Evolutionary conservation across 2,329 filamentous ascomycete species (phyloP).

Genomic region (Alternaria hordeiaustralica): DNA sequence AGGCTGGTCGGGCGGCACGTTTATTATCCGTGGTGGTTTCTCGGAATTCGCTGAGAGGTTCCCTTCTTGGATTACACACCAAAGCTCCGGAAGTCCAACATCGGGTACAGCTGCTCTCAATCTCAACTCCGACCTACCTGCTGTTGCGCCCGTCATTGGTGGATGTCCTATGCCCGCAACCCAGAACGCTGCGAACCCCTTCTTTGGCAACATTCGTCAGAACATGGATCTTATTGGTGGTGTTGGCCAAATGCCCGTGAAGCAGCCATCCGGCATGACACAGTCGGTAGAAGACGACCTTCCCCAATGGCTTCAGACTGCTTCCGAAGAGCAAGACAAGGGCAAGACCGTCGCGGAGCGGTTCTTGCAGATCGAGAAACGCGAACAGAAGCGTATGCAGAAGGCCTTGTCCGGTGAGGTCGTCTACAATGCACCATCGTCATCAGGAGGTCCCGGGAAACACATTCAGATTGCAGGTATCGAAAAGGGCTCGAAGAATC

Average conservation of each 20-base stretch:
- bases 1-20: slow-evolving; percentile 75
- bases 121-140: slow-evolving; percentile 48
- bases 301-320: slow-evolving; percentile 78
- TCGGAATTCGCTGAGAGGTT: slow-evolving; percentile 72
- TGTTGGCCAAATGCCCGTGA: slow-evolving; percentile 78
- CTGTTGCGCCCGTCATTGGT: slow-evolving; percentile 80
- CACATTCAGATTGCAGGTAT: slow-evolving; percentile 83
- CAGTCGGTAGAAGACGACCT: slow-evolving; percentile 60
- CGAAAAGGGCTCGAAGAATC: slow-evolving; percentile 92
- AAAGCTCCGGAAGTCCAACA: slow-evolving; percentile 47
- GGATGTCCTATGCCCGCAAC: slow-evolving; percentile 81
- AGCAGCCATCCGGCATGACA: slow-evolving; percentile 62
- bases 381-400: slow-evolving; percentile 91
- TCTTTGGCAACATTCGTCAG: slow-evolving; percentile 95
- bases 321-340: slow-evolving; percentile 70
- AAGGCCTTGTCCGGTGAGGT: slow-evolving; percentile 72
- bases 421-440: slow-evolving; percentile 57
- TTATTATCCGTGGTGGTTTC: slow-evolving; percentile 84
- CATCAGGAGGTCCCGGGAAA: slow-evolving; percentile 47
- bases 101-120: slow-evolving; percentile 32
- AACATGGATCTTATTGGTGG: slow-evolving; percentile 95
- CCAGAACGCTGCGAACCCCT: slow-evolving; percentile 77
- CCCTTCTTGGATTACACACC: slow-evolving; percentile 62
- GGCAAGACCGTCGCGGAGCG: slow-evolving; percentile 82
- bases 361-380: slow-evolving; percentile 83